phyloP scores from a whole-genome alignment of 1,139 yeast genomes.

The Sugiyamaella neomexicana region DNA sequence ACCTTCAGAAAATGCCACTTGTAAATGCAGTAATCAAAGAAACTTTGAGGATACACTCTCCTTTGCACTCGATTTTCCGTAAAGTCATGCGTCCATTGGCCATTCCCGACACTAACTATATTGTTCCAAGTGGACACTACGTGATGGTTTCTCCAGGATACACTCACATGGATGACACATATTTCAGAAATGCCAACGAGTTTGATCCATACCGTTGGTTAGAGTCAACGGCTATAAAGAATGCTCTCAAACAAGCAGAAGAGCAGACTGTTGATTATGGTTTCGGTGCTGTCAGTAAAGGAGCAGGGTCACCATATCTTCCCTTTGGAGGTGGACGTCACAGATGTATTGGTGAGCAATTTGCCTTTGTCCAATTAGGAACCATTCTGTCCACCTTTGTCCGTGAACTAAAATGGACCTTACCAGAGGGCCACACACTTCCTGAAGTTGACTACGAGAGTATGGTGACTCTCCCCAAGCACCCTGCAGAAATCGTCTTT shows the following conservation, averaged over 20 bases:
- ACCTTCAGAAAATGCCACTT: conserved; percentile 76
- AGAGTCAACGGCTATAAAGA: conserved; percentile 44
- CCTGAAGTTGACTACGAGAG: conserved; percentile 85
- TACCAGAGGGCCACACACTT: conserved; percentile 54
- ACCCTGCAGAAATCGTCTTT: conserved; percentile 80
- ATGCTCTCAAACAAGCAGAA: conserved; percentile 40
- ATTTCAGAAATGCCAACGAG: conserved; percentile 65
- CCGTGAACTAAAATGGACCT: conserved; percentile 75
- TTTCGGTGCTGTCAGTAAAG: conserved; percentile 92
- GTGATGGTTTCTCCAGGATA: conserved; percentile 94
- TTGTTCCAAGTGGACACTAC: conserved; percentile 86
- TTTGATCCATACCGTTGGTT: conserved; percentile 94
- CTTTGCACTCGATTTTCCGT: conserved; percentile 93
- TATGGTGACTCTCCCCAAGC: conserved; percentile 88
- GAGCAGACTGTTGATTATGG: conserved; percentile 80
- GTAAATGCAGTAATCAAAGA: conserved; percentile 84
- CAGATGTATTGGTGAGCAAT: conserved; percentile 98
- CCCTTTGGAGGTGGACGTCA: conserved; percentile 99
- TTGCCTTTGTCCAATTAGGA: conserved; percentile 93
- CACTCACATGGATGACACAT: conserved; percentile 72
- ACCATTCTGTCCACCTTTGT: conserved; percentile 75
- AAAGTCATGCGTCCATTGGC: conserved; percentile 76
- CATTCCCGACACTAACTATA: conserved; percentile 75
- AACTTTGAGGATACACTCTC: conserved; percentile 93
- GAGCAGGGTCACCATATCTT: conserved; percentile 91